These are phyloP conservation scores for Sporothrix variecibatus DNA, from an alignment of 2,329 filamentous ascomycete species.

Conservation along the genomic window DNA sequence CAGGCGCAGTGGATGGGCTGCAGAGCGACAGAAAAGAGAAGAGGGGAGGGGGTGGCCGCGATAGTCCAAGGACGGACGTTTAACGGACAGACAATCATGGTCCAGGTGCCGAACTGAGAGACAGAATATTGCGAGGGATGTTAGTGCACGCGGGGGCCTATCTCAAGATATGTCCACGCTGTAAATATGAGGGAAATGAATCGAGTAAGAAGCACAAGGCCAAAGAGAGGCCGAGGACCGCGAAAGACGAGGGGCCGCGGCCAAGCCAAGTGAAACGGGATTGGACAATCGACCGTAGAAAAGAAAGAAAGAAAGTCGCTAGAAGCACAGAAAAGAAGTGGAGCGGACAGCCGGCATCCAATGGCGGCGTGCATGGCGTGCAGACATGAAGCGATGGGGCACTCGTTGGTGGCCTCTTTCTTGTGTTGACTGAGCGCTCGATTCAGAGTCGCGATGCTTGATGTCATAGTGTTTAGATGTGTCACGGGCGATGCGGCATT, in stretches of 20 bases:
- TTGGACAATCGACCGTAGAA: not conserved
- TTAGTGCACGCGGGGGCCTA: not conserved
- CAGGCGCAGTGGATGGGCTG: not conserved
- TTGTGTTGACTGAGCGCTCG: not conserved
- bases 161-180: not conserved
- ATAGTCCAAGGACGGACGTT: not conserved
- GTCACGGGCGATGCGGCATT: not conserved
- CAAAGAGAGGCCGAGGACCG: not conserved
- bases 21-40: not conserved
- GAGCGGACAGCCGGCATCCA: not conserved
- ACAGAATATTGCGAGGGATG: not conserved
- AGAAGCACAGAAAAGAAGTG: conserved; percentile 7
- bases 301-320: not conserved
- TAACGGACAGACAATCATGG: not conserved
- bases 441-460: not conserved
- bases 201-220: not conserved
- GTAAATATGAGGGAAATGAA: not conserved
- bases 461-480: not conserved
- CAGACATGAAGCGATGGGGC: not conserved
- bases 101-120: not conserved
- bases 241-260: not conserved
- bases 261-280: not conserved
- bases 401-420: conserved; percentile 5
- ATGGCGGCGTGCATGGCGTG: not conserved
- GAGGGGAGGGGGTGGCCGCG: not conserved